Percentiles rank a stretch among this genome's conserved stretches.
phyloP scores from a whole-genome alignment of 192 early-diverging fungal genomes.

The Entophlyctis luteolus region DNA sequence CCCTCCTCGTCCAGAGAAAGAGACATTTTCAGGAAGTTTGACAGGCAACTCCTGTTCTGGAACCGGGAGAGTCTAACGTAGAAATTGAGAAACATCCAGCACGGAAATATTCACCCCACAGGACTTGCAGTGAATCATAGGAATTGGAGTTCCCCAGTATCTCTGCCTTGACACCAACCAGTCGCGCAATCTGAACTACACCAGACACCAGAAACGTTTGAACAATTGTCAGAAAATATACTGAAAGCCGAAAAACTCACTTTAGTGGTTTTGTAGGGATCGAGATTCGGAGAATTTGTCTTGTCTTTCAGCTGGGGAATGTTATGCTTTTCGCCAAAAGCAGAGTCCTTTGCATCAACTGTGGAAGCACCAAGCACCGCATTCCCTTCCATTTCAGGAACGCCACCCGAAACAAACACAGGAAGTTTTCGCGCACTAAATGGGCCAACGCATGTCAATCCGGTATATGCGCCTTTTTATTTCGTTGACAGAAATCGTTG shows the following conservation, averaged over 20 bases:
- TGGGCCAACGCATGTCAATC: not conserved
- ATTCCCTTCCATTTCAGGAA: not conserved
- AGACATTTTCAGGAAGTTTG: constrained; percentile 56
- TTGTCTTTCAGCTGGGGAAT: not conserved
- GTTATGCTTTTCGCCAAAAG: constrained; percentile 21
- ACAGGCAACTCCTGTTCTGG: constrained; percentile 77
- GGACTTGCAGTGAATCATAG: constrained; percentile 78
- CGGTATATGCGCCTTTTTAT: constrained; percentile 3
- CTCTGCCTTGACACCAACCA: constrained; percentile 95
- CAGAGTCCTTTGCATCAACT: constrained; percentile 9
- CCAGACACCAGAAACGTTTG: not conserved
- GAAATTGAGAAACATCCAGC: not conserved
- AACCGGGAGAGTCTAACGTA: constrained; percentile 68
- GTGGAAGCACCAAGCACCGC: not conserved
- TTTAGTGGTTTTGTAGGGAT: not conserved
- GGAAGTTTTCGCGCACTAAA: not conserved
- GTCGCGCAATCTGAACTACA: constrained; percentile 75
- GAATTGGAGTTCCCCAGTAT: constrained; percentile 96
- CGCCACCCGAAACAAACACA: not conserved
- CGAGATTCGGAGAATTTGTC: not conserved
- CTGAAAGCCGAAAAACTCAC: not conserved
- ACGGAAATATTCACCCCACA: constrained; percentile 57
- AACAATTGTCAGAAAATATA: not conserved
- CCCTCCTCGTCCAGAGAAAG: constrained; percentile 62
- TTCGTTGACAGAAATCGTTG: not conserved